Percentiles rank a stretch among this genome's conserved stretches.
Conservation (phyloP, 345 rosid genomes). For the Rhizophora mangle region DNA sequence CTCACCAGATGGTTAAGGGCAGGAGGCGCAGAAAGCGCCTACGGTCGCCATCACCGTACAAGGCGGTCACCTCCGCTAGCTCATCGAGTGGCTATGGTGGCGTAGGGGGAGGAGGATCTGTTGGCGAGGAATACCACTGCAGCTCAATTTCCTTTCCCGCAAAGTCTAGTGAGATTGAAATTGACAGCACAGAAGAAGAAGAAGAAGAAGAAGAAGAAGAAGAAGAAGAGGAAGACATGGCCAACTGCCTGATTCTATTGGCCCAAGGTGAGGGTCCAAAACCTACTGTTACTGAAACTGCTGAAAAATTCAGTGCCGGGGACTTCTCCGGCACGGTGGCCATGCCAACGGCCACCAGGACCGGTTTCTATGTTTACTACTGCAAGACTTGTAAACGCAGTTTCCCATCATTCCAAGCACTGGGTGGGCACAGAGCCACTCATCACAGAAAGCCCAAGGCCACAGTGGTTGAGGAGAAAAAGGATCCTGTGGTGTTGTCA, state of each 20-base stretch:
- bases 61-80: constrained; percentile 25
- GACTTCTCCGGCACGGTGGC: constrained; percentile 30
- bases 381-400: constrained; percentile 84
- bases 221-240: constrained; percentile 73
- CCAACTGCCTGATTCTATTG: constrained; percentile 75
- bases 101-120: not conserved
- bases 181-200: constrained; percentile 62
- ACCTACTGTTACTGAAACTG: not conserved
- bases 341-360: constrained; percentile 25
- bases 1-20: constrained; percentile 43
- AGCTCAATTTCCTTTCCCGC: constrained; percentile 41
- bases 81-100: constrained; percentile 46
- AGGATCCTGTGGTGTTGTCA: constrained; percentile 11
- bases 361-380: constrained; percentile 65
- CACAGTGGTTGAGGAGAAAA: constrained; percentile 19
- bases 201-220: constrained; percentile 53
- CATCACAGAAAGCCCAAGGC: constrained; percentile 67
- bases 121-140: constrained; percentile 18
- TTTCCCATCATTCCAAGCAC: constrained; percentile 88
- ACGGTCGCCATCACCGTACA: constrained; percentile 47
- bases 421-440: constrained; percentile 94
- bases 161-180: constrained; percentile 27
- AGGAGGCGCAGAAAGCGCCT: constrained; percentile 75
- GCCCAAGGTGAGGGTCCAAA: constrained; percentile 52
- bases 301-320: constrained; percentile 16